A percentile compares a stretch with the other conserved stretches of the same genome.
These are phyloP conservation scores for Botryotinia narcissicola DNA, from an alignment of 2,329 filamentous ascomycete genomes.

Conservation along the genomic window DNA sequence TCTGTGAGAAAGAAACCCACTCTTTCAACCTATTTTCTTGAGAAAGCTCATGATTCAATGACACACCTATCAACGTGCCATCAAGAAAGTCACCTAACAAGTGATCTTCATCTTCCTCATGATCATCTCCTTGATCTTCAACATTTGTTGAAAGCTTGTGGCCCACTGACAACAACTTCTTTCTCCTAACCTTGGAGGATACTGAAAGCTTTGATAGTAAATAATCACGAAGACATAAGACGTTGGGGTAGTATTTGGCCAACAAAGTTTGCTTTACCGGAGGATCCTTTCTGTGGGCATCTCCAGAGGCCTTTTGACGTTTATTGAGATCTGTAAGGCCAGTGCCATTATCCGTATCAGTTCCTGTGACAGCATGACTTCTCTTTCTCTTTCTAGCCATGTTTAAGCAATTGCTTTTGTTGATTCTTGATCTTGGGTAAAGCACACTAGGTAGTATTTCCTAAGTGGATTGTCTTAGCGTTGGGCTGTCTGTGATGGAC, in stretches of 20 bases:
- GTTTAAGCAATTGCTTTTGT: background rate
- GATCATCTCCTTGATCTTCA: background rate
- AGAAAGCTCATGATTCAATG: conserved; percentile 21
- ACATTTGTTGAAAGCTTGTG: conserved; percentile 4
- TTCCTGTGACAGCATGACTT: conserved; percentile 22
- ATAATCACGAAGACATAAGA: conserved; percentile 68
- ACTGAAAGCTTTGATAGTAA: conserved; percentile 62
- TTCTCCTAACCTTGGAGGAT: conserved; percentile 62
- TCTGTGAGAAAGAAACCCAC: conserved; percentile 62
- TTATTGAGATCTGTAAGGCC: conserved; percentile 31
- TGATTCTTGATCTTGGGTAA: background rate
- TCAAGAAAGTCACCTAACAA: conserved; percentile 33
- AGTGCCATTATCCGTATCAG: conserved; percentile 16
- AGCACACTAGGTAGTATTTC: background rate
- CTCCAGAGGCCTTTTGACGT: conserved; percentile 31
- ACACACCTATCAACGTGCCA: conserved; percentile 36
- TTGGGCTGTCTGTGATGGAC: background rate
- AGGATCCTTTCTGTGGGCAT: conserved; percentile 23
- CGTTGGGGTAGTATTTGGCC: conserved; percentile 62
- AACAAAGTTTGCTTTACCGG: conserved; percentile 60
- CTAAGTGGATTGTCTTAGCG: background rate
- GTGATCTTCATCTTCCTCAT: conserved; percentile 18
- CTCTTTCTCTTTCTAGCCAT: conserved; percentile 40
- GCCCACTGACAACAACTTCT: conserved; percentile 46
- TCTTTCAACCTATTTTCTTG: conserved; percentile 49